phyloP scores from a whole-genome alignment of 805 yeast species.

The Nakazawaea wickerhamii region DNA sequence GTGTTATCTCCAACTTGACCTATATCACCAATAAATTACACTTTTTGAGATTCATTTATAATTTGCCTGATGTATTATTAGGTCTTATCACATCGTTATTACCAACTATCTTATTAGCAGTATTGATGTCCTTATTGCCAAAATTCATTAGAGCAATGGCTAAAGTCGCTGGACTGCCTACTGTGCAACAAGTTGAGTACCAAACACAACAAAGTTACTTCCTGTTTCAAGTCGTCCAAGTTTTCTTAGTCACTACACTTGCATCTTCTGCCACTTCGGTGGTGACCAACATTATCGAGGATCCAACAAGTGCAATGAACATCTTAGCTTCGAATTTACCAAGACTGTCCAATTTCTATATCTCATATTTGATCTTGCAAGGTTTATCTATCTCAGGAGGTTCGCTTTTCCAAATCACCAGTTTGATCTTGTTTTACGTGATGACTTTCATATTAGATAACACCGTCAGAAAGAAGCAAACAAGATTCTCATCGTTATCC shows the following conservation, averaged over 20 bases:
- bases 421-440: constrained; percentile 53
- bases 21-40: constrained; percentile 51
- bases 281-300: constrained; percentile 52
- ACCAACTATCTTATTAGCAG: constrained; percentile 61
- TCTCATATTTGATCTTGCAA: constrained; percentile 63
- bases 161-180: constrained; percentile 49
- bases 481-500: constrained; percentile 49
- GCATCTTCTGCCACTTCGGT: constrained; percentile 69
- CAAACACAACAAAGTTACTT: constrained; percentile 66
- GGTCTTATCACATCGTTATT: constrained; percentile 66
- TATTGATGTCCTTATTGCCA: constrained; percentile 64
- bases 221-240: constrained; percentile 66
- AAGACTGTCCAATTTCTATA: constrained; percentile 66
- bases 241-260: constrained; percentile 63
- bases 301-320: constrained; percentile 53
- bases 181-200: constrained; percentile 53
- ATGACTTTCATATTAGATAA: constrained; percentile 52
- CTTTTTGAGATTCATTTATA: constrained; percentile 51
- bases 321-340: constrained; percentile 66
- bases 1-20: constrained; percentile 64
- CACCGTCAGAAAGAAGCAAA: constrained; percentile 65
- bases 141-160: constrained; percentile 61
- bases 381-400: constrained; percentile 65
- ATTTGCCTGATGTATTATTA: constrained; percentile 45
- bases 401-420: constrained; percentile 55